Evolutionary conservation across 2,329 filamentous ascomycete species (phyloP).

Genomic region (Aspergillus sp.): DNA sequence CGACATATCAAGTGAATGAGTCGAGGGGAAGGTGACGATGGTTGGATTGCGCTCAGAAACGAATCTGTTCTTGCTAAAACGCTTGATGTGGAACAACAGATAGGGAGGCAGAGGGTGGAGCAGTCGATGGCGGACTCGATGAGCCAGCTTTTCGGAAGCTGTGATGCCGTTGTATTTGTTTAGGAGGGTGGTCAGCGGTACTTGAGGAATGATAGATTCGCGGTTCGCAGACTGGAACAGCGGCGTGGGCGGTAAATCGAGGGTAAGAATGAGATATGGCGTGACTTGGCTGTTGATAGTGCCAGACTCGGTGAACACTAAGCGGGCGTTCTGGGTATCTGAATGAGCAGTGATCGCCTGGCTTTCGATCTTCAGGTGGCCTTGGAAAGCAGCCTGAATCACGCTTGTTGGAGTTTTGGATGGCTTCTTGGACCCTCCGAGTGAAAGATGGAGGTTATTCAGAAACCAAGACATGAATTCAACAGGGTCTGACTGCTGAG

Average conservation of each 20-base stretch:
- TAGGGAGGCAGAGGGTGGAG: constrained; percentile 88
- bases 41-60: constrained; percentile 94
- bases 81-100: constrained; percentile 92
- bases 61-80: constrained; percentile 96
- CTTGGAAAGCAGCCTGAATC: constrained; percentile 90
- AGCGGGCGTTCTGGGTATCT: constrained; percentile 72
- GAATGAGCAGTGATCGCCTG: constrained; percentile 91
- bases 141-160: constrained; percentile 83
- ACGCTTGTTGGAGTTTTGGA: constrained; percentile 66
- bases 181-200: constrained; percentile 75
- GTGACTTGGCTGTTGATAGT: constrained; percentile 72
- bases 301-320: constrained; percentile 89
- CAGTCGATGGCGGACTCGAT: constrained; percentile 83
- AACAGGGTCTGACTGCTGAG: constrained; percentile 87
- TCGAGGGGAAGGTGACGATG: constrained; percentile 91
- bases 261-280: constrained; percentile 86
- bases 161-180: constrained; percentile 88
- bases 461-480: constrained; percentile 98
- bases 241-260: constrained; percentile 87
- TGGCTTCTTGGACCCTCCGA: constrained; percentile 87
- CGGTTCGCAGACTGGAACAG: constrained; percentile 95
- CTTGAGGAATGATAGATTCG: constrained; percentile 84
- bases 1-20: constrained; percentile 77
- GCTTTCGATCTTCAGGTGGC: constrained; percentile 84
- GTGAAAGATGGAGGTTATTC: constrained; percentile 87